These are phyloP conservation scores for Rubia yunnanensis DNA, from an alignment of 257 asterid genomes.

Conservation along the genomic window DNA sequence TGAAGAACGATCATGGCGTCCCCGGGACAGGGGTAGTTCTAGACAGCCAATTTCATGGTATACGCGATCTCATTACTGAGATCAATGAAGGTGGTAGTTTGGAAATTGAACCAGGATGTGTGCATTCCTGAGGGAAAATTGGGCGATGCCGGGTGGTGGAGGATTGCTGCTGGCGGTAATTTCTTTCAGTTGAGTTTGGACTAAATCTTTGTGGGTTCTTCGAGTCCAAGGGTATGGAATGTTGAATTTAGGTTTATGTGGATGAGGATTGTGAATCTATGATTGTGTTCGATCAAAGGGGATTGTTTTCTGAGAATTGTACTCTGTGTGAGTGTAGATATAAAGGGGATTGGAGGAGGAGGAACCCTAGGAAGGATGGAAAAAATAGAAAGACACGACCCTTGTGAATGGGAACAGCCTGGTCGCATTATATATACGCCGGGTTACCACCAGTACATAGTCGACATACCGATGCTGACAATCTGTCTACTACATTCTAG, in stretches of 20 bases:
- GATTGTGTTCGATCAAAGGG: no score
- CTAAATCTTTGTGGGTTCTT: neutral
- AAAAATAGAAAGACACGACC: no score
- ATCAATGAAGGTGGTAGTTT: conserved; percentile 62
- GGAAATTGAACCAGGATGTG: conserved; percentile 41
- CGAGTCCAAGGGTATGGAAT: neutral
- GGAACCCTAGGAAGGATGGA: no score
- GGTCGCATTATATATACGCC: no score
- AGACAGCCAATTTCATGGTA: conserved; percentile 66
- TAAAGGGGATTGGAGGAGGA: no score
- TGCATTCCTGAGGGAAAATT: conserved; percentile 45
- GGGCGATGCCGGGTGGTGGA: conserved; percentile 60
- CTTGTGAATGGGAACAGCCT: no score
- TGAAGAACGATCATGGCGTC: conserved; percentile 66
- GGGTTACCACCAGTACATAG: no score
- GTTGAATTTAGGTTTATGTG: neutral
- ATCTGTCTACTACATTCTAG: no score
- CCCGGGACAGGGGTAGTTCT: conserved; percentile 65
- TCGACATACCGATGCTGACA: no score
- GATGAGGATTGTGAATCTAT: no score
- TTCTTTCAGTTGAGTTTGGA: conserved; percentile 4
- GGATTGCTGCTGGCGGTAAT: conserved; percentile 35
- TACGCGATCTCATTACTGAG: conserved; percentile 66
- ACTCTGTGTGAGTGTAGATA: no score
- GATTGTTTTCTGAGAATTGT: no score